Evolutionary conservation across 73 alveolate genomes (phyloP).

Genomic region (Paramecium sexaurelia): DNA sequence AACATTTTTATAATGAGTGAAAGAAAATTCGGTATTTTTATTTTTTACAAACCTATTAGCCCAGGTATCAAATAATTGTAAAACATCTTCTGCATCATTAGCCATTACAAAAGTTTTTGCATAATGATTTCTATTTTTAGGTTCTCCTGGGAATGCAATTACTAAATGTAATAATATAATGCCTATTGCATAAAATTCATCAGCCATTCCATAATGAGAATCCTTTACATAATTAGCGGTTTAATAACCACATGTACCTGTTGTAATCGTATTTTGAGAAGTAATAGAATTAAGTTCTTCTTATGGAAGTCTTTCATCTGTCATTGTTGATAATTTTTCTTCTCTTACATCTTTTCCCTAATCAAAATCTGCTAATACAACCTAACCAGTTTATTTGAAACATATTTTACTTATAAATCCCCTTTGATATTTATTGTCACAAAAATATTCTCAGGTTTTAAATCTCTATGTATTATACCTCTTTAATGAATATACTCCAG

Average conservation of each 20-base stretch:
- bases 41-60: slow-evolving; percentile 43
- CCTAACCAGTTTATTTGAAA: slow-evolving; percentile 19
- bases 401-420: slow-evolving; percentile 14
- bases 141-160: slow-evolving; percentile 59
- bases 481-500: slow-evolving; percentile 35
- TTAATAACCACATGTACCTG: slow-evolving; percentile 44
- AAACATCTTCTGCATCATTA: not conserved
- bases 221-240: slow-evolving; percentile 34
- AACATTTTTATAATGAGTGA: not conserved
- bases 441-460: slow-evolving; percentile 53
- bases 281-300: slow-evolving; percentile 46
- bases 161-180: slow-evolving; percentile 25
- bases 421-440: slow-evolving; percentile 49
- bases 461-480: slow-evolving; percentile 48
- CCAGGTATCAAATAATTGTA: slow-evolving; percentile 42
- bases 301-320: slow-evolving; percentile 44
- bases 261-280: slow-evolving; percentile 33
- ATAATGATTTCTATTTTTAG: slow-evolving; percentile 52
- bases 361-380: slow-evolving; percentile 55
- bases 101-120: slow-evolving; percentile 48
- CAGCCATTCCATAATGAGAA: slow-evolving; percentile 50
- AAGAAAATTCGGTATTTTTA: slow-evolving; percentile 11
- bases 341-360: slow-evolving; percentile 56
- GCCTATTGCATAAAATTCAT: slow-evolving; percentile 53
- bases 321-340: not conserved